phyloP scores from a whole-genome alignment of 805 yeast genomes.

The Saturnispora besseyi region DNA sequence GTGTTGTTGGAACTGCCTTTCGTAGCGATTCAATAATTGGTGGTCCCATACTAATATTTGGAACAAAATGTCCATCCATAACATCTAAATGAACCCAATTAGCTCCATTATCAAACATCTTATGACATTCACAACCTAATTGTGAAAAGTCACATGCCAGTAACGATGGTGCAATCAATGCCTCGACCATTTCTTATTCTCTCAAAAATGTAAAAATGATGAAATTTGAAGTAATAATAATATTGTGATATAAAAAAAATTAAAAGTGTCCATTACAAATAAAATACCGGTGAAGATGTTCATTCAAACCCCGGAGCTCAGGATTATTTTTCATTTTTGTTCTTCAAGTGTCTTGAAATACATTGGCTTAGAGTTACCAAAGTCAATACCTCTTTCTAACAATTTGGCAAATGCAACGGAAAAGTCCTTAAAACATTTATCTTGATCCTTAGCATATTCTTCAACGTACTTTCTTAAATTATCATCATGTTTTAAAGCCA shows the following conservation, averaged over 20 bases:
- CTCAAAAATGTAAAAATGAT: too few relatives aligned
- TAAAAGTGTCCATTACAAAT: too few relatives aligned
- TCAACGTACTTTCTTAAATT: conserved; percentile 38
- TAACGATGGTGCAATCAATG: conserved; percentile 90
- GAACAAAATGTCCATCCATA: conserved; percentile 99
- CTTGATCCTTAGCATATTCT: conserved; percentile 41
- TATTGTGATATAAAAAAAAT: background rate
- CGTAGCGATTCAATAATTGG: conserved; percentile 78
- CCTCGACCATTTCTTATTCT: conserved; percentile 47
- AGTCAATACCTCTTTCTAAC: conserved; percentile 67
- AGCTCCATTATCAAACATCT: conserved; percentile 70
- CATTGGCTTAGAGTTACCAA: conserved; percentile 34
- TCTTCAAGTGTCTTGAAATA: conserved; percentile 63
- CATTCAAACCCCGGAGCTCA: background rate
- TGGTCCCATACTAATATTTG: conserved; percentile 90
- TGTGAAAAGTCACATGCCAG: conserved; percentile 88
- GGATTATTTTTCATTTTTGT: conserved; percentile 32
- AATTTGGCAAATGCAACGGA: conserved; percentile 37
- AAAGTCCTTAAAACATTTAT: conserved; percentile 41
- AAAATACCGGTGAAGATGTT: background rate
- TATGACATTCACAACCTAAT: conserved; percentile 79
- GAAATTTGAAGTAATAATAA: background rate
- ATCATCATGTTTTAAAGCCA: conserved; percentile 40
- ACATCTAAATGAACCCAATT: conserved; percentile 98
- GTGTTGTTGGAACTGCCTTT: conserved; percentile 55